Evolutionary conservation across 208 protist species (phyloP), one percentile per base, ranked within the genome.

Genomic region (Acanthamoeba royreba): DNA sequence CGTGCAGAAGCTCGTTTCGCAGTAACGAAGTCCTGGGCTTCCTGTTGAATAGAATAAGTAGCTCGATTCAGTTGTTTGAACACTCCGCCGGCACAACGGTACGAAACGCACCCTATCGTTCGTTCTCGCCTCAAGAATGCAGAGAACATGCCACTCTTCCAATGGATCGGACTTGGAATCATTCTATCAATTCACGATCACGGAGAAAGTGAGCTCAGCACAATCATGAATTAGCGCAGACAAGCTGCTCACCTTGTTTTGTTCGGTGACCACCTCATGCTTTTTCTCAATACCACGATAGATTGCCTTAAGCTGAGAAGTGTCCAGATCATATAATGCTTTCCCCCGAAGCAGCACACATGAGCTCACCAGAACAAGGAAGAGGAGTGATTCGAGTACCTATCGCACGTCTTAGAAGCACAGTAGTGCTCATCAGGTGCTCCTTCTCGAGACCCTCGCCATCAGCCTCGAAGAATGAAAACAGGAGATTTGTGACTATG

Each of bases 81-180:
- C n/a, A n/a, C n/a, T n/a, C n/a, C n/a, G n/a, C n/a, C n/a, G n/a
- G 53, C 53, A 61, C 19, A 61, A 19, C 53, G 22, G n/a, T 19
- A 61, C n/a, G n/a, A 28, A 61, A 33, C 38, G 31, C 1, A 88
- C 81, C 81, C 35, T 88, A 47, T 88, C 81, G 40, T 47, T 47
- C 22, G 46, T 55, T 2, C 81, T 5, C 3, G 81, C 28, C 5
- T 5, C 3, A 33, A 88, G 45, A 88, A 88, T 88, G 52, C 81
- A 88, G n/a, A 88, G 81, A 5, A 88, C 33, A 38, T 88, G 81
- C 81, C 81, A 66, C 25, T 88, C 81, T 28, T 88, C 81, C 45
- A 88, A 22, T 5, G 52, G 49, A 22, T 88, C 81, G 69, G 69
- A 9, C 40, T 79, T 79, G 25, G 31, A 8, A 19, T 46, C 38